phyloP scores from a whole-genome alignment of 768 basidiomycete genomes.

The Gyrodon lividus region DNA sequence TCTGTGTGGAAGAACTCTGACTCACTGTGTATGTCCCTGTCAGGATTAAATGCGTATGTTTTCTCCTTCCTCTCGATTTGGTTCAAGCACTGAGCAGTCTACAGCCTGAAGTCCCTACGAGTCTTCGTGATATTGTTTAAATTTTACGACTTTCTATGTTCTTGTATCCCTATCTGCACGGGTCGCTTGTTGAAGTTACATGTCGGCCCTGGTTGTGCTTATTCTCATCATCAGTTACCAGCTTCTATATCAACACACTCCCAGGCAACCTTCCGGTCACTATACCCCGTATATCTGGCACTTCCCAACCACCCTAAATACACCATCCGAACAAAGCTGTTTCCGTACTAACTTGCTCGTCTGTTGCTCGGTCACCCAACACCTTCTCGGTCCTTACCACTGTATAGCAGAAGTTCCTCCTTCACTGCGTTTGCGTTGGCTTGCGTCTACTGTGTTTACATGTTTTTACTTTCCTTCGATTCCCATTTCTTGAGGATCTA shows the following conservation, averaged over 20 bases:
- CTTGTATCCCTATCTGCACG: slow-evolving; percentile 82
- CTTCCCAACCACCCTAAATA: slow-evolving; percentile 34
- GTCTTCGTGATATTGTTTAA: slow-evolving; percentile 86
- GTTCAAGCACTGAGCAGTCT: slow-evolving; percentile 21
- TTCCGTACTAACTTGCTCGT: slow-evolving; percentile 48
- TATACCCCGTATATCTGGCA: slow-evolving; percentile 56
- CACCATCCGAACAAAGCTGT: slow-evolving; percentile 50
- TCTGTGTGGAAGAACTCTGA: background rate
- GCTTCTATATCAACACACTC: slow-evolving; percentile 50
- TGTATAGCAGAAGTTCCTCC: slow-evolving; percentile 61
- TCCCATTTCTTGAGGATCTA: slow-evolving; percentile 21
- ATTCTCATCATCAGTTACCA: slow-evolving; percentile 41
- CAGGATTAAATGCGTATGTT: slow-evolving; percentile 87
- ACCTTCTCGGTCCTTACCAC: slow-evolving; percentile 45
- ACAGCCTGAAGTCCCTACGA: slow-evolving; percentile 89
- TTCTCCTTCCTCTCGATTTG: background rate
- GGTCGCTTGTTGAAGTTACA: slow-evolving; percentile 36
- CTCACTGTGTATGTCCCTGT: slow-evolving; percentile 14
- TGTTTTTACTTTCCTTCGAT: slow-evolving; percentile 18
- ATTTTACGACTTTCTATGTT: slow-evolving; percentile 46
- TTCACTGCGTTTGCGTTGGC: slow-evolving; percentile 15
- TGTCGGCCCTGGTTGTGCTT: slow-evolving; percentile 32
- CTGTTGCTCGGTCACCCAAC: slow-evolving; percentile 38
- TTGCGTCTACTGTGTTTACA: slow-evolving; percentile 29
- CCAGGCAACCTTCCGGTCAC: slow-evolving; percentile 34